Evolutionary conservation across 1,139 yeast species (phyloP), one percentile per base, ranked within the genome.

Genomic region (Barnettozyma hawaiiensis): DNA sequence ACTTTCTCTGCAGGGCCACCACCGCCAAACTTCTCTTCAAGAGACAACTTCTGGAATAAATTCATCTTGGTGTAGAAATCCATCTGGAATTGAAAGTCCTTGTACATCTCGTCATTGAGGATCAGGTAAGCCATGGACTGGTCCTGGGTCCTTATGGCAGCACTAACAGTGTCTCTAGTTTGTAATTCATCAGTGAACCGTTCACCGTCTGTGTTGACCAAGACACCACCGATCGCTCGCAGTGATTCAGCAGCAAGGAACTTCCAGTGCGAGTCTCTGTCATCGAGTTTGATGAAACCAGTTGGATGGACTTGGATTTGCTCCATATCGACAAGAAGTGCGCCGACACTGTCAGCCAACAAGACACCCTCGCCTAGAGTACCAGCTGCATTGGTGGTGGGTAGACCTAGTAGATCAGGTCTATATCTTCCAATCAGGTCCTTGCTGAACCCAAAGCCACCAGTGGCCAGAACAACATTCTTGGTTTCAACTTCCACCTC

Each of bases 261-360:
- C 51, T 82, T 75, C 65, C 80, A 80, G 35, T 67, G 69, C 46
- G 60, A 64, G n/a, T 58, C 55, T 16, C 67, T 70, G 51, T 81
- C 85, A 43, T 72, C 67, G 39, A 80, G 80, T 52, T 81, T 85
- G 47, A 85, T 73, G 53, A 85, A 73, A 1, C 95, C 95, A 8
- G 94, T 83, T 20, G 95, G 95, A 53, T 82, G 90, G 14, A 85
- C 82, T 62, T 85, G 95, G 32, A 84, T 78, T 60, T 83, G 81
- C 39, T 82, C 86, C 77, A 84, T 71, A 58, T 83, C 89, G 35
- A 82, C 75, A 34, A 83, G 75, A 31, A 72, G 65, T 10, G 85
- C 94, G 23, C 82, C 76, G 19, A 67, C 49, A 42, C 71, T 72
- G 60, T 75, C 70, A 47, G 81, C 66, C 44, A 85, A 68, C 44